Evolutionary conservation across 2,329 filamentous ascomycete genomes (phyloP).

Genomic region (Alternaria triticimaculans): DNA sequence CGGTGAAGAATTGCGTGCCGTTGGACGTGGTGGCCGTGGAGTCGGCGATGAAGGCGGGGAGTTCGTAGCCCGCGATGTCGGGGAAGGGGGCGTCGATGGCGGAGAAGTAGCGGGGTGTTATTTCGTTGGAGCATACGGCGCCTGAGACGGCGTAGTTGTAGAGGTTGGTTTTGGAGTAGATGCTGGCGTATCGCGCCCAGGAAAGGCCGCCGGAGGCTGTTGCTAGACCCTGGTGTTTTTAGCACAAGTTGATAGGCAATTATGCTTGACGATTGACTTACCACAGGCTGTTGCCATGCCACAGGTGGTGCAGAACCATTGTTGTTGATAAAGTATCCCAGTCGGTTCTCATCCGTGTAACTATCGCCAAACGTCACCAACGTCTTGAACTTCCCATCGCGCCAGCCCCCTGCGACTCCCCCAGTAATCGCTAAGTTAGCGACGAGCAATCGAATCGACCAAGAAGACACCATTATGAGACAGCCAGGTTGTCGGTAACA

Average conservation of each 20-base stretch:
- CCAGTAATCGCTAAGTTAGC: conserved; percentile 27
- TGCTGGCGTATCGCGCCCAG: conserved; percentile 72
- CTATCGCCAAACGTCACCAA: conserved; percentile 77
- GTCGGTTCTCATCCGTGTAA: conserved; percentile 75
- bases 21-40: conserved; percentile 40
- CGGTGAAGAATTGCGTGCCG: conserved; percentile 53
- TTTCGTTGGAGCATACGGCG: conserved; percentile 73
- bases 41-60: conserved; percentile 58
- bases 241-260: background rate
- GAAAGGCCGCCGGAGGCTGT: conserved; percentile 70
- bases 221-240: conserved; percentile 48
- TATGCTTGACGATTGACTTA: conserved; percentile 26
- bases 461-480: conserved; percentile 30
- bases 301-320: conserved; percentile 66
- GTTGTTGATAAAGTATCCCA: conserved; percentile 67
- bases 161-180: conserved; percentile 62
- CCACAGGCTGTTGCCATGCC: conserved; percentile 61
- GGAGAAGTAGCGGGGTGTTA: conserved; percentile 64
- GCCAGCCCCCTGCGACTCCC: conserved; percentile 39
- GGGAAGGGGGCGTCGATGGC: conserved; percentile 65
- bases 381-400: conserved; percentile 62
- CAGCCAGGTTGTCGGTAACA: conserved; percentile 3
- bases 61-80: conserved; percentile 56
- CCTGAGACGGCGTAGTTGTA: conserved; percentile 76
- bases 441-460: conserved; percentile 27